Base-by-base conservation (phyloP, 805 yeast genomes). In the Cyberlindnera lachancei region DNA sequence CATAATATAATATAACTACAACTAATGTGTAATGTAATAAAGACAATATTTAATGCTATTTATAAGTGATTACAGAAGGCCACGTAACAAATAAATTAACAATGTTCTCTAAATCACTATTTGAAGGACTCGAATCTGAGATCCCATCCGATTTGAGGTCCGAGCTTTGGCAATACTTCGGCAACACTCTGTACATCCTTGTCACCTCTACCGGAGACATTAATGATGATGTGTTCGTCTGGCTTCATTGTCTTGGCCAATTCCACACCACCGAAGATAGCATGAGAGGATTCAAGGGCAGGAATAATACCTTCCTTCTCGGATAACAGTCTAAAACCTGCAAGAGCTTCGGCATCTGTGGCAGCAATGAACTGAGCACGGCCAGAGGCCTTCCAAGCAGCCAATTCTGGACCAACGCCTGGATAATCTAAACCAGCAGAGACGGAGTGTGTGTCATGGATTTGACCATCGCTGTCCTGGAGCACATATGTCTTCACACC, bases 371-470 rank as follows among this genome's bases (percentile, higher is more conserved):
- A 92, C 35, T 80, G 67, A 7, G 94, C 98, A 53, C 99, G 77
- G 18, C 96, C 96, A 40, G 81, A 79, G 34, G 80, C 79, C 60
- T 90, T 90, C 97, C 97, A 92, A 56, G 70, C 75, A 3, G 97
- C 94, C 46, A 92, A 70, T 63, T 92, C 97, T 20, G 99, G 99
- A 27, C 99, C 99, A 29, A 92, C 99, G 61, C 96, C 99, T 17
- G 99, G 99, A 58, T 92, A 92, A 61, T 92, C 99, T 51, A 92
- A 70, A 46, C 99, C 99, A 24, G 99, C 99, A 42, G 96, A 85
- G 23, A 92, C 94, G 15, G 97, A 90, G 58, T 92, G 97, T 9
- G 99, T 92, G 55, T 92, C 98, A 45, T 82, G 94, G 38, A 92
- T 85, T 65, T 92, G 99, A 33, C 99, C 99, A 56, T 92, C 97